Conservation (phyloP, 192 early-diverging fungal genomes). For the Backusella liffmaniae region DNA sequence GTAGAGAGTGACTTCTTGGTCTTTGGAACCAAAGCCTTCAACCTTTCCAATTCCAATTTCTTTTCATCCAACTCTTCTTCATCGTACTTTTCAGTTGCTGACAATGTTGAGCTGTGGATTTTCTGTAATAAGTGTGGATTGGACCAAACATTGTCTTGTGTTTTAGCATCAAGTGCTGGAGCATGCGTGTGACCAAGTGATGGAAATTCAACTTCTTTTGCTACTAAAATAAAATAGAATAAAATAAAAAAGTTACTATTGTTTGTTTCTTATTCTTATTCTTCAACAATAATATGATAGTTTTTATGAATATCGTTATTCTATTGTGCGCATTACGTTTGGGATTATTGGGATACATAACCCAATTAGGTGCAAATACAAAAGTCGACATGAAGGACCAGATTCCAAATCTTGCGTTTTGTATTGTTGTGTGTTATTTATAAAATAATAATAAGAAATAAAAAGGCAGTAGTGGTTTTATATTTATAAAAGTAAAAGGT, state of each 20-base stretch:
- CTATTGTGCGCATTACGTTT: constrained; percentile 1
- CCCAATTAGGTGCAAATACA: constrained; percentile 16
- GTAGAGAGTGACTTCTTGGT: constrained; percentile 7
- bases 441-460: background rate
- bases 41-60: constrained; percentile 7
- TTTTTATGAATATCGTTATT: background rate
- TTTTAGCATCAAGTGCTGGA: background rate
- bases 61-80: constrained; percentile 11
- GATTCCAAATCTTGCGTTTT: background rate
- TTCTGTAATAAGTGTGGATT: constrained; percentile 11
- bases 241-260: background rate
- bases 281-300: background rate
- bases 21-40: constrained; percentile 10
- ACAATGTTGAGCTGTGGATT: background rate
- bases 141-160: constrained; percentile 4
- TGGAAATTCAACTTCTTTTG: constrained; percentile 5
- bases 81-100: constrained; percentile 1
- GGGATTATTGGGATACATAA: constrained; percentile 11
- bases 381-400: constrained; percentile 12
- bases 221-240: background rate
- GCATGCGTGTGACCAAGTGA: constrained; percentile 1
- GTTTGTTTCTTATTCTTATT: background rate
- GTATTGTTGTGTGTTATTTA: background rate
- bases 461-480: too few species aligned
- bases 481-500: background rate